These are phyloP conservation scores for Ricinus communis DNA, from an alignment of 345 rosid species.

Conservation along the genomic window DNA sequence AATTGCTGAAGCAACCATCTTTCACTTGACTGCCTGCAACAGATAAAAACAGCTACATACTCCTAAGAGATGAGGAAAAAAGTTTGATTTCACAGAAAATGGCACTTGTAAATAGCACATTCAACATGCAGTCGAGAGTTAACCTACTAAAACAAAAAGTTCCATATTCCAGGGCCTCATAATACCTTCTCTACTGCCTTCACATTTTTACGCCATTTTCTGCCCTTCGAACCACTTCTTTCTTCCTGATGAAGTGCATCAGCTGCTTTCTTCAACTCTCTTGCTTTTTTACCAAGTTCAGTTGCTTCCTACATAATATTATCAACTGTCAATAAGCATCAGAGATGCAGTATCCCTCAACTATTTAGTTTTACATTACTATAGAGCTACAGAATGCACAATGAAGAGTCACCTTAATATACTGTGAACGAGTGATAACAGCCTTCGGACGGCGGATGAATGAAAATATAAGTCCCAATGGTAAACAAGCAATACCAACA, in stretches of 20 bases:
- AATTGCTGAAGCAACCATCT: not conserved
- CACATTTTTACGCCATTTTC: conserved; percentile 97
- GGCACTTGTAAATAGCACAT: not conserved
- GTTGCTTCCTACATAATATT: conserved; percentile 84
- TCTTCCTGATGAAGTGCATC: conserved; percentile 97
- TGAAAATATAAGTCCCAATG: conserved; percentile 89
- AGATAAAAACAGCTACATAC: not conserved
- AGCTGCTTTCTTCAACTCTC: conserved; percentile 92
- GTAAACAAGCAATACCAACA: conserved; percentile 94
- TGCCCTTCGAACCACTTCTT: conserved; percentile 87
- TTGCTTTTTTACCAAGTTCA: conserved; percentile 95
- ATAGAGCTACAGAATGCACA: not conserved
- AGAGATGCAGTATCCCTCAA: not conserved
- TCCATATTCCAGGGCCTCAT: not conserved
- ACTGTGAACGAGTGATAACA: conserved; percentile 96
- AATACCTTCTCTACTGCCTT: conserved; percentile 90
- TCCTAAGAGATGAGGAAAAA: not conserved
- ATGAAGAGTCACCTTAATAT: conserved; percentile 68
- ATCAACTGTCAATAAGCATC: conserved; percentile 14
- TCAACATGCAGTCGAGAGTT: not conserved
- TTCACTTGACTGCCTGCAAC: not conserved
- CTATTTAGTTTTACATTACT: not conserved
- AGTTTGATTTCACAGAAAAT: not conserved
- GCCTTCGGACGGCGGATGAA: conserved; percentile 97
- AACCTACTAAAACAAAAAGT: not conserved